phyloP scores from a whole-genome alignment of 192 early-diverging fungal genomes.

The Bifiguratus adelaidae region DNA sequence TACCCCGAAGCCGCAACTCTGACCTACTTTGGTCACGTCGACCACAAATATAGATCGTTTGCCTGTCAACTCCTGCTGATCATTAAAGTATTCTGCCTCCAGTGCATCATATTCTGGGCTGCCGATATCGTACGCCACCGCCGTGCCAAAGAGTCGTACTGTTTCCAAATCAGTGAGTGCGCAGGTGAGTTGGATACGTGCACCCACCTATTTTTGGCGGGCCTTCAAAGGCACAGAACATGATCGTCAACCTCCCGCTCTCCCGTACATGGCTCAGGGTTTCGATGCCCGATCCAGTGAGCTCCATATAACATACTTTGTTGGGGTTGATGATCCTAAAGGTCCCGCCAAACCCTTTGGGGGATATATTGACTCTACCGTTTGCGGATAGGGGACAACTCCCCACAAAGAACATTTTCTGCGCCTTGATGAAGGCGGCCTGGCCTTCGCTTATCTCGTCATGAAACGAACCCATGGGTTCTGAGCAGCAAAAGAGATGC shows the following conservation, averaged over 20 bases:
- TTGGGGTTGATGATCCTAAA: conserved; percentile 31
- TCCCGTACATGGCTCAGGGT: conserved; percentile 54
- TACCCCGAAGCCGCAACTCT: conserved; percentile 50
- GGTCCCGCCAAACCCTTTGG: conserved; percentile 47
- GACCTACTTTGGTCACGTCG: conserved; percentile 38
- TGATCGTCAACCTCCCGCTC: conserved; percentile 52
- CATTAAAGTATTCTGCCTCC: conserved; percentile 28
- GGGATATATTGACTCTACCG: conserved; percentile 47
- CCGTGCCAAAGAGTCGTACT: conserved; percentile 42
- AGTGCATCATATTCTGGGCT: conserved; percentile 31
- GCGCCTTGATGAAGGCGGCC: conserved; percentile 38
- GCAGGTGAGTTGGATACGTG: too few species aligned
- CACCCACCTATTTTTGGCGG: conserved; percentile 48
- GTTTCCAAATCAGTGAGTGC: too few species aligned
- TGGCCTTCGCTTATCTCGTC: conserved; percentile 26
- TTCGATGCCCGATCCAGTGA: conserved; percentile 38
- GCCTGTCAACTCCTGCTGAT: conserved; percentile 21
- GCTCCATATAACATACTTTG: conserved; percentile 25
- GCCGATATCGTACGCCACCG: conserved; percentile 31
- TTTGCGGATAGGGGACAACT: conserved; percentile 33
- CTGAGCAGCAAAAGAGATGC: background rate
- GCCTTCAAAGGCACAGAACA: conserved; percentile 57
- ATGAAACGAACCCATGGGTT: conserved; percentile 35
- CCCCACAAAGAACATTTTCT: conserved; percentile 48
- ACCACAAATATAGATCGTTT: conserved; percentile 43